Evolutionary conservation across 176 grass and related monocot species (phyloP).

Genomic region (Hordeum marinum): DNA sequence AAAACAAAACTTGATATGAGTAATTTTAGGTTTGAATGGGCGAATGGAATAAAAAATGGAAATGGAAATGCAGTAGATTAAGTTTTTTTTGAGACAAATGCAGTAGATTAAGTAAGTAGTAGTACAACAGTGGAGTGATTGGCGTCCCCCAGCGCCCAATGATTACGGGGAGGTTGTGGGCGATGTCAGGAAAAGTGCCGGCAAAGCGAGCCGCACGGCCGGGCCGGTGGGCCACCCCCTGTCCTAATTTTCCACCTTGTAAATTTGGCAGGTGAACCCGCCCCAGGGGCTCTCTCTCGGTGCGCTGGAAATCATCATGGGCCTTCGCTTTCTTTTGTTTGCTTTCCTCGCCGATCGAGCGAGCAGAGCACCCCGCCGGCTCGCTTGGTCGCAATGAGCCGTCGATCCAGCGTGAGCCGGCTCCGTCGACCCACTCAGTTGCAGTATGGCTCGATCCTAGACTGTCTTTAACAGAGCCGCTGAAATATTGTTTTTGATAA

Average conservation of each 20-base stretch:
- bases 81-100: too few species aligned
- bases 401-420: too few species aligned
- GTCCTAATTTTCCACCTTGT: not conserved
- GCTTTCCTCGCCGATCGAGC: not conserved
- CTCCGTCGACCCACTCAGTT: too few species aligned
- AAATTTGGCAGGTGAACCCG: constrained; percentile 9
- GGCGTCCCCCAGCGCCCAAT: constrained; percentile 7
- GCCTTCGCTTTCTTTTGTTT: not conserved
- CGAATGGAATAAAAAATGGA: too few species aligned
- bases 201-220: constrained; percentile 56
- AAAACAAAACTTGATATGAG: too few species aligned
- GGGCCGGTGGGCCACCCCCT: constrained; percentile 29
- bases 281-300: not conserved
- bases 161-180: constrained; percentile 42
- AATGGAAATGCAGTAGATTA: not conserved
- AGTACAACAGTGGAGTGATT: not conserved
- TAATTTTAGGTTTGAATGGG: too few species aligned
- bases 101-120: not conserved
- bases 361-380: not conserved
- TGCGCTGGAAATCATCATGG: constrained; percentile 23
- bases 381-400: not conserved
- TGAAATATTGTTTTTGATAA: too few species aligned
- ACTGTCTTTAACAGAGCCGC: too few species aligned
- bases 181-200: constrained; percentile 45
- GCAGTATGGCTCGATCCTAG: too few species aligned